These are phyloP conservation scores for Porphyrellus sp. DNA, from an alignment of 1,284 basidiomycete species.

Conservation along the genomic window DNA sequence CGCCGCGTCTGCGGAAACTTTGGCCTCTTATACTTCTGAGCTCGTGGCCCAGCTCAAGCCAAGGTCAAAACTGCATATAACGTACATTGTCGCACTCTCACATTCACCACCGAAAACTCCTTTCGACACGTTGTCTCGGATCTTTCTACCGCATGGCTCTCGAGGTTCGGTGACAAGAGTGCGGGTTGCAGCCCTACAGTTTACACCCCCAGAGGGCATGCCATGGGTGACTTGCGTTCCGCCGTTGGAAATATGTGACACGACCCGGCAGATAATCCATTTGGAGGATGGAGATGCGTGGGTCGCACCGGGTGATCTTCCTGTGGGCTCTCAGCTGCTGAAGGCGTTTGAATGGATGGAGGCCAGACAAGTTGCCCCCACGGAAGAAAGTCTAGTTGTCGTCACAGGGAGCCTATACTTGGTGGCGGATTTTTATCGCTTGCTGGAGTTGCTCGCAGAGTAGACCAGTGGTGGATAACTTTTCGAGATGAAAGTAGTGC, in stretches of 20 bases:
- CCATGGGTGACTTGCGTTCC: conserved; percentile 79
- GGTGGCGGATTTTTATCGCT: conserved; percentile 83
- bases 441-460: conserved; percentile 28
- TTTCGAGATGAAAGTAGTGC: background rate
- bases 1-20: conserved; percentile 69
- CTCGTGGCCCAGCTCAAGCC: conserved; percentile 25
- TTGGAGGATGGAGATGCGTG: conserved; percentile 42
- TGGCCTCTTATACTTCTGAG: conserved; percentile 68
- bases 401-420: conserved; percentile 90
- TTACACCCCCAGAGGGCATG: conserved; percentile 82
- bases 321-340: conserved; percentile 30
- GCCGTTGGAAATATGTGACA: conserved; percentile 45
- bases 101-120: conserved; percentile 80
- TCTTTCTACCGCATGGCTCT: conserved; percentile 43
- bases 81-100: conserved; percentile 76
- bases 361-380: conserved; percentile 2
- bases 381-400: conserved; percentile 49
- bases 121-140: conserved; percentile 61
- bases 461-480: conserved; percentile 1
- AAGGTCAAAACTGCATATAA: conserved; percentile 41
- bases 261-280: conserved; percentile 42
- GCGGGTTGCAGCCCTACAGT: conserved; percentile 57
- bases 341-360: conserved; percentile 48
- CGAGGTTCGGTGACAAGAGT: conserved; percentile 30
- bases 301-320: conserved; percentile 34